Percentiles rank a stretch among this genome's conserved stretches.
Conservation (phyloP, 257 asterid genomes). For the Nicotiana undulata region DNA sequence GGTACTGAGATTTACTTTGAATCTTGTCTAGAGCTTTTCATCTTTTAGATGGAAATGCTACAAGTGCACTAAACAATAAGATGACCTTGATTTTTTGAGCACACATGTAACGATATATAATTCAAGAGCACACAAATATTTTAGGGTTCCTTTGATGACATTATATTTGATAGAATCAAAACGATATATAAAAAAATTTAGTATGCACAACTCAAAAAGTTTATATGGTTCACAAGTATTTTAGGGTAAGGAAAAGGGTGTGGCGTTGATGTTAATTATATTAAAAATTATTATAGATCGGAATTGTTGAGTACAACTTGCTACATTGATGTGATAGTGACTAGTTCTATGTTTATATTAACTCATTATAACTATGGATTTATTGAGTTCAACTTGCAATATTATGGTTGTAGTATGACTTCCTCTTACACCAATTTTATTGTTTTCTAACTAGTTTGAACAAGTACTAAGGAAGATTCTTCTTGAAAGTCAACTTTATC, state of each 20-base stretch:
- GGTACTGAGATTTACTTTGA: not conserved
- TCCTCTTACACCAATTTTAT: not conserved
- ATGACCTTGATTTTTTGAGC: too few species aligned
- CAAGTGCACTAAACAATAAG: not conserved
- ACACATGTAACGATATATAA: too few species aligned
- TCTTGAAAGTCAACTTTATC: not conserved
- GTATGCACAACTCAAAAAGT: not conserved
- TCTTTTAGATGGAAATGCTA: not conserved
- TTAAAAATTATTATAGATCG: not conserved
- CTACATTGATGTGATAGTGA: not conserved
- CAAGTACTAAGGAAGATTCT: not conserved
- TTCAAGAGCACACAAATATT: not conserved
- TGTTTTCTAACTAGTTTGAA: constrained; percentile 2
- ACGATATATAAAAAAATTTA: not conserved
- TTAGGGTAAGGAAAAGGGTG: not conserved
- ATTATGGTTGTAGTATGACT: not conserved
- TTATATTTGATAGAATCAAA: not conserved
- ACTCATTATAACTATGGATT: not conserved
- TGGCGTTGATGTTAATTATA: not conserved
- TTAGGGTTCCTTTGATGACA: too few species aligned
- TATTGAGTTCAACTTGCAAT: not conserved
- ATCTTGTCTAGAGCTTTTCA: not conserved
- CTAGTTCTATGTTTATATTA: not conserved
- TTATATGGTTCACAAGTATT: not conserved
- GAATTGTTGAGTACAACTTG: not conserved